These are phyloP conservation scores for Neurospora sp. DNA, from an alignment of 2,329 filamentous ascomycete species.

Conservation along the genomic window DNA sequence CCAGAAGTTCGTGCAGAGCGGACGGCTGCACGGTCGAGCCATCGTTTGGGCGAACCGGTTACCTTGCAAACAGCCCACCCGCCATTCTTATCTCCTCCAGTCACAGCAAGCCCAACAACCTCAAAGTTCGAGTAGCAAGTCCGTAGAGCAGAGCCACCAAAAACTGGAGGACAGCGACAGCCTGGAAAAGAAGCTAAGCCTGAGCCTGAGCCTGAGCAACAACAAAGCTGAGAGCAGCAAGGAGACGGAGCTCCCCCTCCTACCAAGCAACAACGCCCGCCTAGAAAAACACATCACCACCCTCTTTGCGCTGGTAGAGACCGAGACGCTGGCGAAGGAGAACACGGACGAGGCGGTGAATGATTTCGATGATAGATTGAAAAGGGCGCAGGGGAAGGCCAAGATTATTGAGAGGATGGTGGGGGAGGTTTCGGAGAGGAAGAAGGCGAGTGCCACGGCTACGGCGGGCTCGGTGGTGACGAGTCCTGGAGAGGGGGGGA, in stretches of 20 bases:
- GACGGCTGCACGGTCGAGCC: constrained; percentile 66
- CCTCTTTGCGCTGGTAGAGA: constrained; percentile 69
- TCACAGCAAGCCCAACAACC: no score
- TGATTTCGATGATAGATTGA: constrained; percentile 83
- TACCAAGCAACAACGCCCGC: constrained; percentile 52
- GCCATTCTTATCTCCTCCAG: no score
- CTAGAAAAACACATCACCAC: constrained; percentile 67
- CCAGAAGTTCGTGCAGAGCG: constrained; percentile 79
- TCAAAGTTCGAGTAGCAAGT: no score
- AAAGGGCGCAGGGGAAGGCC: constrained; percentile 70
- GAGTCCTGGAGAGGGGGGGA: no score
- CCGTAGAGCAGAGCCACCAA: no score
- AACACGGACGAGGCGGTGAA: constrained; percentile 85
- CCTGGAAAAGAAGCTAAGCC: no score
- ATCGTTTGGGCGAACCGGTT: constrained; percentile 76
- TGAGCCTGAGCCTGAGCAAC: no score
- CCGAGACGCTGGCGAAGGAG: constrained; percentile 62
- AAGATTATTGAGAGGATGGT: constrained; percentile 73
- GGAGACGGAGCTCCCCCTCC: constrained; percentile 22
- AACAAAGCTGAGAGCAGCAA: background rate
- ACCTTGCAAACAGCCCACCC: constrained; percentile 17
- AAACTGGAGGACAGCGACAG: no score
- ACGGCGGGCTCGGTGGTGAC: no score
- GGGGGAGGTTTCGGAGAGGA: constrained; percentile 24
- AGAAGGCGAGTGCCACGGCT: no score